Evolutionary conservation across 78 protist species (phyloP), one percentile per base, ranked within the genome.

Genomic region (Dictyostelium discoideum): DNA sequence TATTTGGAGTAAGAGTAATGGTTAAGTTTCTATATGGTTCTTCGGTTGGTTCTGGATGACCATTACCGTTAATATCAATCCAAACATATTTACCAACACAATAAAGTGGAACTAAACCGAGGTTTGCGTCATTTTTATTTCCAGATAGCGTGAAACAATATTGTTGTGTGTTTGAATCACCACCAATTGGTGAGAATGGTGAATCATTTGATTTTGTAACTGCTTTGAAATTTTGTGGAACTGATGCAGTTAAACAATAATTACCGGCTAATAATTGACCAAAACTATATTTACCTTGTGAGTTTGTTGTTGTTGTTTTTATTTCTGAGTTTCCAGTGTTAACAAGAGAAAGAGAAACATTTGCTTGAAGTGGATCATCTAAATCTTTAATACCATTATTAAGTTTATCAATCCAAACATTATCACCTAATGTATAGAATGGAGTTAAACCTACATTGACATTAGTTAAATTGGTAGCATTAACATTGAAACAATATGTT

Each of bases 61-160:
- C 87, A 84, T 84, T 37, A 6, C 77, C 77, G 39, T 84, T 54
- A 7, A 84, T 3, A 84, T 84, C 87, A 3, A 60, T 22, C 87
- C 87, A 84, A 37, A 50, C 9, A 0, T 57, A 74, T 32, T 80
- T 69, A 86, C 84, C 72, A 48, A 86, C 60, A 1, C 46, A 32
- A 48, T 86, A 84, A 4, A 84, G 29, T 84, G 87, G 87, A 7
- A 84, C 57, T 37, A 84, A 37, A 84, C 87, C 87, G 39, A 84
- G 18, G n/a, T 84, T 84, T 29, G 54, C 65, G 18, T 87, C 60
- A 13, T 14, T 24, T 50, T n/a, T 50, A 10, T 48, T 54, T 2
- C 32, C 32, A 26, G 40, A 14, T 2, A 86, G 11, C 5, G 67
- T 73, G 84, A 50, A 54, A 65, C 57, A 76, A 22, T 85, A 46